Evolutionary conservation across 306 rosid species (phyloP).

Genomic region (barrel medic (Medicago truncatula)): MtrunA17r5.0-ANR NC_053049.1:38510001-38510500

Average conservation of each 20-base stretch:
- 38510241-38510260: background rate
- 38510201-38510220: background rate
- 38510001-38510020: background rate
- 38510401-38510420: background rate
- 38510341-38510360: background rate
- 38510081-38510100: slow-evolving; percentile 89
- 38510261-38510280: background rate
- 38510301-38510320: background rate
- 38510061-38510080: slow-evolving; percentile 85
- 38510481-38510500: background rate
- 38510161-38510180: background rate
- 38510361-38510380: background rate
- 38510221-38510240: background rate
- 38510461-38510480: background rate
- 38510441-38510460: background rate
- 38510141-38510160: slow-evolving; percentile 54
- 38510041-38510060: slow-evolving; percentile 66
- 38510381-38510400: background rate
- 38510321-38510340: background rate
- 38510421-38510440: background rate
- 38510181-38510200: slow-evolving; percentile 19
- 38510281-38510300: background rate
- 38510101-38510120: slow-evolving; percentile 96
- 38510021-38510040: slow-evolving; percentile 18
- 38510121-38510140: slow-evolving; percentile 86